These are phyloP conservation scores for Blastobotrys peoriensis DNA, from an alignment of 805 yeast genomes.

Conservation along the genomic window DNA sequence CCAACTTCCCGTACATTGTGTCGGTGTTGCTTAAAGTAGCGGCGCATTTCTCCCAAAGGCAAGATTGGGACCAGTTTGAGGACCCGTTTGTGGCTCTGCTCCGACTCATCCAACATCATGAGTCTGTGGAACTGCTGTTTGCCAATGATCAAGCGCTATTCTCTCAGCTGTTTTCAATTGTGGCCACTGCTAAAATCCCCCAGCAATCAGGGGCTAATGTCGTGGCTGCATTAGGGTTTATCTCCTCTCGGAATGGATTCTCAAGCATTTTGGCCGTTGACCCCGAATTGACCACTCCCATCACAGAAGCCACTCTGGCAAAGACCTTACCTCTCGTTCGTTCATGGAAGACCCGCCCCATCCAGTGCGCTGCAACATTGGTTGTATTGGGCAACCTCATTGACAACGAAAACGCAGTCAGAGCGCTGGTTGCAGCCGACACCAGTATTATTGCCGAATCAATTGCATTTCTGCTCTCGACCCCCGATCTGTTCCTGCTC, in stretches of 20 bases:
- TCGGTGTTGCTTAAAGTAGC: no score
- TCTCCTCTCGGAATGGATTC: slow-evolving; percentile 4
- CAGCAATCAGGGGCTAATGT: not conserved
- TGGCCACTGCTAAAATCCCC: not conserved
- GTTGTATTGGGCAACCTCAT: slow-evolving; percentile 15
- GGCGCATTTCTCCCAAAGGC: no score
- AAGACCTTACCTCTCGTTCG: not conserved
- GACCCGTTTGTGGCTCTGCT: not conserved
- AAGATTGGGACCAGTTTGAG: no score
- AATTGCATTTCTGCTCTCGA: slow-evolving; percentile 2
- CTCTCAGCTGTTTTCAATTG: not conserved
- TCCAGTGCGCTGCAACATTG: slow-evolving; percentile 4
- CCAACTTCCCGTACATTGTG: no score
- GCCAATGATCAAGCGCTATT: not conserved
- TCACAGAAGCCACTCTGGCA: not conserved
- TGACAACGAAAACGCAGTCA: slow-evolving; percentile 2
- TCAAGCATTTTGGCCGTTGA: not conserved
- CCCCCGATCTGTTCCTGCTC: slow-evolving; percentile 11
- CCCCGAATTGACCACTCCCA: no score
- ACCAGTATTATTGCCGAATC: slow-evolving; percentile 2
- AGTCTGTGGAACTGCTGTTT: not conserved
- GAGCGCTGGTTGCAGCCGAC: not conserved
- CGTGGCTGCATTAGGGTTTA: not conserved
- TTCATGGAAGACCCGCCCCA: not conserved
- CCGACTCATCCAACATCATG: not conserved